Conservation (phyloP, 2,329 filamentous ascomycete species). For the Pezicula rhizophila region DNA sequence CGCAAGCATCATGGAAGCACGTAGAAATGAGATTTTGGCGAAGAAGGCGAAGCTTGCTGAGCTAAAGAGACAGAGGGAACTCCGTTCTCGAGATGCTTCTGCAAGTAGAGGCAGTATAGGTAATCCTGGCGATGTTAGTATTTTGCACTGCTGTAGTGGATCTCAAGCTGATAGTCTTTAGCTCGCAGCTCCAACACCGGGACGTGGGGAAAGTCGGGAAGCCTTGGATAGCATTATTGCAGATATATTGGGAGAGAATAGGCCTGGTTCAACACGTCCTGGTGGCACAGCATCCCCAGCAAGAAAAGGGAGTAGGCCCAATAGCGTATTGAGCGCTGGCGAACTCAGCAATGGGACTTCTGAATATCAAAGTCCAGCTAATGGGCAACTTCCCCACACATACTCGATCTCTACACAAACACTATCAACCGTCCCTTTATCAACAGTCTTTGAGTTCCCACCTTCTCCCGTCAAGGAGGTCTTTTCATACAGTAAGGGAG, state of each 20-base stretch:
- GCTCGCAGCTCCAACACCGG: constrained; percentile 65
- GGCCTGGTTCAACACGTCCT: constrained; percentile 61
- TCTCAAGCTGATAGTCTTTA: constrained; percentile 30
- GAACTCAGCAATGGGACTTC: constrained; percentile 73
- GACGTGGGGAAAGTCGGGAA: constrained; percentile 61
- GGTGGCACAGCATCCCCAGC: constrained; percentile 60
- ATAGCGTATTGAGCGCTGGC: constrained; percentile 76
- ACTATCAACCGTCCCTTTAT: constrained; percentile 66
- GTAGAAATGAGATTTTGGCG: constrained; percentile 90
- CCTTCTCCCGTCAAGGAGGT: constrained; percentile 74
- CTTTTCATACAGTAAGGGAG: constrained; percentile 94
- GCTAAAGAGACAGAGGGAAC: constrained; percentile 85
- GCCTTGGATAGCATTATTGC: constrained; percentile 84
- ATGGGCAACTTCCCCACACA: constrained; percentile 30
- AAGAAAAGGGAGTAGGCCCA: constrained; percentile 68
- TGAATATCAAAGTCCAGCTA: constrained; percentile 46
- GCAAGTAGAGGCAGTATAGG: constrained; percentile 63
- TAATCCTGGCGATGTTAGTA: constrained; percentile 64
- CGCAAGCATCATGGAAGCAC: constrained; percentile 54
- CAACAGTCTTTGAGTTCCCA: constrained; percentile 75
- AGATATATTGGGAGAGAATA: constrained; percentile 72
- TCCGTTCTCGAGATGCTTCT: constrained; percentile 70
- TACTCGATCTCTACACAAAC: constrained; percentile 50
- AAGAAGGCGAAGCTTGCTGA: constrained; percentile 97
- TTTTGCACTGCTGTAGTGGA: constrained; percentile 18